These are phyloP conservation scores for Thermochaetoides thermophila DNA, from an alignment of 495 filamentous ascomycete species.

Conservation along the genomic window DNA sequence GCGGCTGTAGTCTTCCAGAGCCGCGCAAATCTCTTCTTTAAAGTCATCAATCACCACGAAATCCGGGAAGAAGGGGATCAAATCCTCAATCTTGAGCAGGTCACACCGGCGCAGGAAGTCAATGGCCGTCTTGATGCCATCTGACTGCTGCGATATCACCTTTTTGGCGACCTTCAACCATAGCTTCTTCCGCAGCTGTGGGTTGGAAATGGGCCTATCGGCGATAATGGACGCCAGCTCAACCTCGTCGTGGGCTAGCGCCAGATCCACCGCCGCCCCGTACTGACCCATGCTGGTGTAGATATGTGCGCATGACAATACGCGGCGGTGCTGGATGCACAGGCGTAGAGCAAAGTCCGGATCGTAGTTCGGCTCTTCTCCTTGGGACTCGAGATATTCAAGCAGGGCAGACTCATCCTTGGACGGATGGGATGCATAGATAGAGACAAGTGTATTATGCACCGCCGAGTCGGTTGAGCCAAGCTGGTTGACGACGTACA, in stretches of 20 bases:
- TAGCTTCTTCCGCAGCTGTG: conserved; percentile 75
- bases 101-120: conserved; percentile 88
- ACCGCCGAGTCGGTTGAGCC: conserved; percentile 75
- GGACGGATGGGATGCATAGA: conserved; percentile 78
- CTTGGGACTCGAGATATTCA: conserved; percentile 68
- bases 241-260: conserved; percentile 73
- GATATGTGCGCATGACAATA: conserved; percentile 88
- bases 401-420: conserved; percentile 72
- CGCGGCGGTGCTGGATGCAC: conserved; percentile 83
- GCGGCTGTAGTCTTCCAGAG: conserved; percentile 79
- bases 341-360: conserved; percentile 93
- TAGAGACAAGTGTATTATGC: conserved; percentile 92
- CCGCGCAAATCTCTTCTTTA: conserved; percentile 91
- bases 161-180: conserved; percentile 91
- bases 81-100: conserved; percentile 82
- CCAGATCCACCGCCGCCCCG: conserved; percentile 79
- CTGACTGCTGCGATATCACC: conserved; percentile 73
- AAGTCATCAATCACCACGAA: conserved; percentile 99
- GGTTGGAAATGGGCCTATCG: conserved; percentile 67
- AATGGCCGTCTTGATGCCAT: conserved; percentile 86
- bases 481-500: conserved; percentile 81
- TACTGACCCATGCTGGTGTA: conserved; percentile 93
- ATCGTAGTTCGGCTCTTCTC: conserved; percentile 60
- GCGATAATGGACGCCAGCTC: conserved; percentile 80
- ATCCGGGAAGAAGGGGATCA: conserved; percentile 97